Evolutionary conservation across 2,329 filamentous ascomycete genomes (phyloP).

Genomic region (Colletotrichum higginsianum): DNA sequence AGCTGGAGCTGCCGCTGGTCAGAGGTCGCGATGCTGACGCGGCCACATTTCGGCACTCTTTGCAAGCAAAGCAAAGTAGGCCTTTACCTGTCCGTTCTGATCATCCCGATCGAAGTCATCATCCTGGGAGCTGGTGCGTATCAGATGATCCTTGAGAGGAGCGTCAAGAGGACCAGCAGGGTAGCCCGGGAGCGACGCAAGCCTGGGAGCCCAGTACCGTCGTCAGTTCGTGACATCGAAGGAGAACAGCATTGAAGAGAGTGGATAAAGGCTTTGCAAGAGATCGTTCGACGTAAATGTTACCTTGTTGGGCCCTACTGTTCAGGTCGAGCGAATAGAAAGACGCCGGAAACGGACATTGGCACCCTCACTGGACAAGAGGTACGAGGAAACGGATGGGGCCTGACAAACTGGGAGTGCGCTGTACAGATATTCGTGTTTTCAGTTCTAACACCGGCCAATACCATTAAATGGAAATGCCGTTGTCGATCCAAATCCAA

Average conservation of each 20-base stretch:
- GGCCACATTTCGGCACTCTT: conserved; percentile 70
- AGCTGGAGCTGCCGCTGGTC: conserved; percentile 76
- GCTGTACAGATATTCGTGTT: conserved; percentile 3
- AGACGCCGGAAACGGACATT: conserved; percentile 26
- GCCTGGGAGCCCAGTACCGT: conserved; percentile 49
- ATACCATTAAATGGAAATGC: not conserved
- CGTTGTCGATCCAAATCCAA: not conserved
- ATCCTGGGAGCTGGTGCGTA: conserved; percentile 63
- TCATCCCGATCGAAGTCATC: conserved; percentile 70
- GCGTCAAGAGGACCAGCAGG: conserved; percentile 52
- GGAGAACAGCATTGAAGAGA: conserved; percentile 17
- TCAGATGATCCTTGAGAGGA: conserved; percentile 62
- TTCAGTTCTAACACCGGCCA: not conserved
- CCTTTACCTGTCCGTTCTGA: conserved; percentile 67
- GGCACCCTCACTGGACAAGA: not conserved
- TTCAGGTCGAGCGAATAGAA: conserved; percentile 2
- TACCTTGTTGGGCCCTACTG: not conserved
- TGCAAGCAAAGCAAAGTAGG: conserved; percentile 70
- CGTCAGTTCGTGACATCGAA: conserved; percentile 35
- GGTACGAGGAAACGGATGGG: not conserved
- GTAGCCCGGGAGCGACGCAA: conserved; percentile 50
- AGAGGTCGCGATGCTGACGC: conserved; percentile 63
- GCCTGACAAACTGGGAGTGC: not conserved
- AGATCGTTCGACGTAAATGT: not conserved
- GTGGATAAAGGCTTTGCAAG: not conserved